phyloP scores from a whole-genome alignment of 2,329 filamentous ascomycete genomes.

The Fusarium udum region DNA sequence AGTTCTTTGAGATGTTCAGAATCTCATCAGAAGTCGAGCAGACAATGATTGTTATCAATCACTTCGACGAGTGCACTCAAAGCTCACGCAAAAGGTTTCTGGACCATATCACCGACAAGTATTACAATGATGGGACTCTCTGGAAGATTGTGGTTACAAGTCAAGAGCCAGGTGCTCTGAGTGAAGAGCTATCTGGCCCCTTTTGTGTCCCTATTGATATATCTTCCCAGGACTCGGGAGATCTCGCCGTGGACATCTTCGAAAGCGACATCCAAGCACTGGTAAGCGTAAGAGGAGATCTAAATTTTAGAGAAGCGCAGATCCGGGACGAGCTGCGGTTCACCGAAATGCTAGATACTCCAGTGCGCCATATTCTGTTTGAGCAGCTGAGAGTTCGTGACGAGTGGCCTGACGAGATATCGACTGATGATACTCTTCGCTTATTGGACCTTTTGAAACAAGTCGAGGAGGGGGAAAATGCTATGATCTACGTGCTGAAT shows the following conservation, averaged over 20 bases:
- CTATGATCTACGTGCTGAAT: neutral
- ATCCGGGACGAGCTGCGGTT: neutral
- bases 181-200: neutral
- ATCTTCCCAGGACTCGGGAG: fast-evolving
- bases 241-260: fast-evolving
- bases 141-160: neutral
- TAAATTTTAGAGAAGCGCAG: fast-evolving
- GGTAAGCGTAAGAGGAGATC: no score
- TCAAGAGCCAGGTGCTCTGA: neutral
- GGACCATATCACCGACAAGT: neutral
- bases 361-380: neutral
- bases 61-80: neutral
- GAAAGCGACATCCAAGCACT: neutral
- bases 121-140: neutral
- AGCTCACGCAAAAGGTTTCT: neutral
- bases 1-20: neutral
- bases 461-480: neutral
- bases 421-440: neutral
- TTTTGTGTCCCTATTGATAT: constrained; percentile 1
- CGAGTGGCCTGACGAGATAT: neutral
- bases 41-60: neutral
- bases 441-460: neutral
- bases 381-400: neutral
- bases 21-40: neutral
- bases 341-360: neutral